Percentiles rank a stretch among this genome's conserved stretches.
Evolutionary conservation across 805 yeast species (phyloP).

Genomic region (Pichia insulana): DNA sequence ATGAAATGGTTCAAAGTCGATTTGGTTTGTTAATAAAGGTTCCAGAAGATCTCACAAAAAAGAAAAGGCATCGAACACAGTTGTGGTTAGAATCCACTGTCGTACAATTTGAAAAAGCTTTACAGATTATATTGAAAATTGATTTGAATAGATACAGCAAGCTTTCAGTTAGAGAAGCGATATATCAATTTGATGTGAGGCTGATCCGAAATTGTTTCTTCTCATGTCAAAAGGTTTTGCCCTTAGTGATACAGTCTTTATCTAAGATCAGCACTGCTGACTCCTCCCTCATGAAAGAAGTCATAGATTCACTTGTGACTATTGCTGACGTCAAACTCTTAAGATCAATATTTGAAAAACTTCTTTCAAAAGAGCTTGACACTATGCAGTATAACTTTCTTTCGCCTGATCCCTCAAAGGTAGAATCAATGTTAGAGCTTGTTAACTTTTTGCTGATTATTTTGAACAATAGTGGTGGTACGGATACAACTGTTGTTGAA

Average conservation of each 20-base stretch:
- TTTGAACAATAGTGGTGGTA: constrained; percentile 5
- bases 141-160: constrained; percentile 16
- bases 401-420: constrained; percentile 24
- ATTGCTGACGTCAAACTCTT: constrained; percentile 12
- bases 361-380: constrained; percentile 13
- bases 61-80: constrained; percentile 31
- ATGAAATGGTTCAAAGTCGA: constrained; percentile 1
- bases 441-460: constrained; percentile 10
- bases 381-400: constrained; percentile 14
- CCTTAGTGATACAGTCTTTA: constrained; percentile 27
- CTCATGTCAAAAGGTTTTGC: constrained; percentile 30
- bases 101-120: constrained; percentile 39
- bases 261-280: constrained; percentile 17
- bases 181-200: constrained; percentile 25
- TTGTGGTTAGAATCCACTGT: constrained; percentile 50
- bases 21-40: constrained; percentile 12
- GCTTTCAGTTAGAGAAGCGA: constrained; percentile 26
- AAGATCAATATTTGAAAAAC: constrained; percentile 1
- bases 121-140: constrained; percentile 28
- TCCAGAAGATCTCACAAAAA: constrained; percentile 9
- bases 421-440: constrained; percentile 6
- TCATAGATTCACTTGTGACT: constrained; percentile 13
- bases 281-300: constrained; percentile 2
- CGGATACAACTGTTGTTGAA: constrained; percentile 5
- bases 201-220: constrained; percentile 27